Conservation (phyloP, 106 monocot species). For the Amphibolis antarctica region DNA sequence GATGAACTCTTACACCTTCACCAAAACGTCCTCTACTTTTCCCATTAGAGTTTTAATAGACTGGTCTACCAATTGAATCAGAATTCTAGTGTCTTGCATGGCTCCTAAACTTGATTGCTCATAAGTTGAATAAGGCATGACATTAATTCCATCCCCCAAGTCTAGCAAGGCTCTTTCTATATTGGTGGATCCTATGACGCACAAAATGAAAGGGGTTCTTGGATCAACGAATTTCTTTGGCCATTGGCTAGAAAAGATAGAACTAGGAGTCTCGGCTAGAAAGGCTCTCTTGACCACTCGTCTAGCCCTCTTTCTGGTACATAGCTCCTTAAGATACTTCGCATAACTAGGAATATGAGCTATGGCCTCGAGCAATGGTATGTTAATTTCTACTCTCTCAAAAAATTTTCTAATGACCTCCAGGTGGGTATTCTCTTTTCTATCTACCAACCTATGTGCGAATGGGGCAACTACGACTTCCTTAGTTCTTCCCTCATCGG, state of each 20-base stretch:
- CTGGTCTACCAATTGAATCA: neutral
- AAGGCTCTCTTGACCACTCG: no score
- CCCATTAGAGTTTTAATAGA: neutral
- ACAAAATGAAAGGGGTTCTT: neutral
- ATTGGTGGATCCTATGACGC: neutral
- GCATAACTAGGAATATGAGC: no score
- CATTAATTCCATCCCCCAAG: neutral
- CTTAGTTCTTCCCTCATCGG: no score
- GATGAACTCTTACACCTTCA: neutral
- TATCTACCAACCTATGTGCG: no score
- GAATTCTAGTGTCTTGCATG: neutral
- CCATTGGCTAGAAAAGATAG: neutral
- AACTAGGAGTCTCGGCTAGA: no score
- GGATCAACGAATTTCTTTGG: neutral
- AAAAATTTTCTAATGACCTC: no score
- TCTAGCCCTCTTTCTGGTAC: no score
- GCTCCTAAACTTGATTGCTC: neutral
- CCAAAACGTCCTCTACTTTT: neutral
- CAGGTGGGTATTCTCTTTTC: no score
- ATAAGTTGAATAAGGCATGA: neutral
- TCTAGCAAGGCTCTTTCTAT: neutral
- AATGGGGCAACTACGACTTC: no score
- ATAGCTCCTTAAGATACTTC: no score
- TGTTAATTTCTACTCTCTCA: no score
- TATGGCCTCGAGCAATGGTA: no score